Conservation (phyloP, 441 rosid species). For the Pelargonium australe region DNA sequence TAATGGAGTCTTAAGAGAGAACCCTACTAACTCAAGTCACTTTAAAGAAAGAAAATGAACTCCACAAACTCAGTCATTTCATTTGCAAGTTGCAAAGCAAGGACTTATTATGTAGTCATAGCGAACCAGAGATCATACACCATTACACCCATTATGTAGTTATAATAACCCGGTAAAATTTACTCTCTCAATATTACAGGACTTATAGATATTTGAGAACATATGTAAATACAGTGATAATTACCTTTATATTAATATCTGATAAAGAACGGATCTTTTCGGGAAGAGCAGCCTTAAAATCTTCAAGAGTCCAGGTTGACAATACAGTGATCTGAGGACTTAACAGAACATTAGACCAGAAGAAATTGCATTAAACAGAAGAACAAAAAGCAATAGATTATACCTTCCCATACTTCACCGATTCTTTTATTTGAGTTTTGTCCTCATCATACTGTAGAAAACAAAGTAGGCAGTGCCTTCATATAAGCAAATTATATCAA, state of each 20-base stretch:
- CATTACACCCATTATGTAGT: neutral
- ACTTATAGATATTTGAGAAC: neutral
- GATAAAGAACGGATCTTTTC: slow-evolving; percentile 38
- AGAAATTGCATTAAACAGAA: slow-evolving; percentile 14
- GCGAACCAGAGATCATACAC: neutral
- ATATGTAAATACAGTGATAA: slow-evolving; percentile 15
- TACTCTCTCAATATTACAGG: neutral
- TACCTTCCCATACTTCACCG: slow-evolving; percentile 55
- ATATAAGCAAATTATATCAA: no score
- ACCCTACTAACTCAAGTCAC: neutral
- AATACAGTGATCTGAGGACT: slow-evolving; percentile 39
- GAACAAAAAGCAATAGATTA: slow-evolving; percentile 8
- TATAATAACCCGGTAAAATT: neutral
- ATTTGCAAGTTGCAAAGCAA: neutral
- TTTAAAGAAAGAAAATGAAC: no score
- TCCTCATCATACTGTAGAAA: slow-evolving; percentile 49
- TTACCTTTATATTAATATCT: slow-evolving; percentile 37
- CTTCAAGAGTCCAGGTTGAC: slow-evolving; percentile 47
- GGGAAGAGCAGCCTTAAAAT: slow-evolving; percentile 45
- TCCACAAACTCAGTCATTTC: neutral
- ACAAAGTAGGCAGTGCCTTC: no score
- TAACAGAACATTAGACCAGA: slow-evolving; percentile 21
- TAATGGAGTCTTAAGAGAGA: neutral
- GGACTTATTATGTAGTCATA: neutral
- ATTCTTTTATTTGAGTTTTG: slow-evolving; percentile 52